Evolutionary conservation across 2,329 filamentous ascomycete species (phyloP).

Genomic region (Ophiostoma piceae): DNA sequence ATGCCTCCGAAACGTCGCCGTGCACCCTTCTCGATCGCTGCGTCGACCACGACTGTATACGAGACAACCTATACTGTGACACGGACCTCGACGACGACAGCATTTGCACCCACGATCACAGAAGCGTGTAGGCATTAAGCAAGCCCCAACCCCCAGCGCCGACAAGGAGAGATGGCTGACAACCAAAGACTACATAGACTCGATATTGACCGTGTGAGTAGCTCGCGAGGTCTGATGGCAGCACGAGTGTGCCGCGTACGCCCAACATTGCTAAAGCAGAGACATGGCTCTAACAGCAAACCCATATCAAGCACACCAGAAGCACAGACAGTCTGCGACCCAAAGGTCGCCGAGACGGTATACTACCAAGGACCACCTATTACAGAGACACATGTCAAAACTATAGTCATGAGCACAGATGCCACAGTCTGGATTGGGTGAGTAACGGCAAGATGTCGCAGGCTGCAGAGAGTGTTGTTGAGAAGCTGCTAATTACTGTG

Average conservation of each 20-base stretch:
- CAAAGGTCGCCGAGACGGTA: not conserved
- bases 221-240: not conserved
- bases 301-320: not conserved
- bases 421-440: not conserved
- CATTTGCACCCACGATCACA: too few relatives aligned
- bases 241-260: too few relatives aligned
- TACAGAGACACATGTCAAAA: not conserved
- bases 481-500: not conserved
- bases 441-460: not conserved
- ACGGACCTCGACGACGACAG: too few relatives aligned
- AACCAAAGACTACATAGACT: not conserved
- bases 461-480: not conserved
- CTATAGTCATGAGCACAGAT: not conserved
- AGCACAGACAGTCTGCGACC: not conserved
- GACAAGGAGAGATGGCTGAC: too few relatives aligned
- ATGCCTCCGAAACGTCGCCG: too few relatives aligned
- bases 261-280: not conserved
- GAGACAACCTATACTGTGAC: too few relatives aligned
- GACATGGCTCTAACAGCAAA: not conserved
- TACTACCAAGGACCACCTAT: not conserved
- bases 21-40: too few relatives aligned
- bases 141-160: too few relatives aligned
- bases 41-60: too few relatives aligned
- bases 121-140: too few relatives aligned
- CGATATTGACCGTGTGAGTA: not conserved